phyloP scores from a whole-genome alignment of 805 yeast genomes.

The Schizosaccharomyces osmophilus region DNA sequence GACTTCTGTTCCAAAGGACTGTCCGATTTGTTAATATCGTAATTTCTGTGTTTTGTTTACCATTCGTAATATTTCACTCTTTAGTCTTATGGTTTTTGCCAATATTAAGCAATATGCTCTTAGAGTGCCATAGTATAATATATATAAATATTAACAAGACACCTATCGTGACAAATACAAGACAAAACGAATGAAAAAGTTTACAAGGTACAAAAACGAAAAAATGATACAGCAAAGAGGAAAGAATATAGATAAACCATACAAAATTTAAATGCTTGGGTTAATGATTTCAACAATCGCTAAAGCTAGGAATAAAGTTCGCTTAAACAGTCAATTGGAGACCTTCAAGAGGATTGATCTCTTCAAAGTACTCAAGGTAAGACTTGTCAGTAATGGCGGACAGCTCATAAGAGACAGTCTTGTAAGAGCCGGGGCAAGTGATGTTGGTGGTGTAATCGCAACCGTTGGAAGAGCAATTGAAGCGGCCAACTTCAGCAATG shows the following conservation, averaged over 20 bases:
- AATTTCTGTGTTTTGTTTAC: too few relatives aligned
- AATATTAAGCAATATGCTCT: too few relatives aligned
- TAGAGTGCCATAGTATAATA: too few relatives aligned
- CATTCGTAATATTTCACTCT: too few relatives aligned
- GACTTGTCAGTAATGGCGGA: conserved; percentile 8
- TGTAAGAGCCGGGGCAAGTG: background rate
- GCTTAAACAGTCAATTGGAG: background rate
- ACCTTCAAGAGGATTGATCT: background rate
- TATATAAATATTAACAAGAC: too few relatives aligned
- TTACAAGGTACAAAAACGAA: too few relatives aligned
- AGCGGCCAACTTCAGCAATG: background rate
- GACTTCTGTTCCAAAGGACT: background rate
- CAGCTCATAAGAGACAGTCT: background rate
- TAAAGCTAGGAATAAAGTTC: background rate
- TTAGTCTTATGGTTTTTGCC: too few relatives aligned
- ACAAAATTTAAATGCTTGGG: too few relatives aligned
- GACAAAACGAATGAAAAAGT: too few relatives aligned
- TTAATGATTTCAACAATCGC: background rate
- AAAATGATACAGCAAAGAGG: too few relatives aligned
- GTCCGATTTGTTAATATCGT: background rate
- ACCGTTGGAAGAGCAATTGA: background rate
- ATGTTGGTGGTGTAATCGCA: background rate
- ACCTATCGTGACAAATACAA: too few relatives aligned
- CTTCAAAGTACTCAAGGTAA: background rate
- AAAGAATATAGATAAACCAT: too few relatives aligned